Conservation (phyloP, 257 asterid genomes). For the Misopates orontium region DNA sequence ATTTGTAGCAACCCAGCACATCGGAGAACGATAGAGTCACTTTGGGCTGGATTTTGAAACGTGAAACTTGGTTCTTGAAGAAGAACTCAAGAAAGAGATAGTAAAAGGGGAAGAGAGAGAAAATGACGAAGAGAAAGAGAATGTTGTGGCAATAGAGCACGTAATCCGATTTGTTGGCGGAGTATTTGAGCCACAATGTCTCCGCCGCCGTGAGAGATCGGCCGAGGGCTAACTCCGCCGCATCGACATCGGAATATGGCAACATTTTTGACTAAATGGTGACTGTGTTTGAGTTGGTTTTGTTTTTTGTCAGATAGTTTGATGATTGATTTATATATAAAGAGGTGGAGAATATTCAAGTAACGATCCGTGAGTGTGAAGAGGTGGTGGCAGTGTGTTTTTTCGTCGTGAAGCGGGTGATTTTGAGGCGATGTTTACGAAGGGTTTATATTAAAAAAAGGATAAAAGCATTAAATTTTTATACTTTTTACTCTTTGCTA, state of each 20-base stretch:
- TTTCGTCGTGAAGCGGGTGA: too few species aligned
- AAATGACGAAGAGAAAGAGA: constrained; percentile 73
- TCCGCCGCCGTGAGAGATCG: constrained; percentile 72
- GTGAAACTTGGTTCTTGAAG: constrained; percentile 35
- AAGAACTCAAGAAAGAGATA: constrained; percentile 62
- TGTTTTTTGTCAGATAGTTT: constrained; percentile 7
- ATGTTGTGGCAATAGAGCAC: constrained; percentile 84
- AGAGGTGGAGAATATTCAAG: constrained; percentile 23
- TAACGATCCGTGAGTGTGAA: too few species aligned
- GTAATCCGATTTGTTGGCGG: constrained; percentile 89
- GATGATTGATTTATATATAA: constrained; percentile 21
- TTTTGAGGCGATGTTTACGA: too few species aligned
- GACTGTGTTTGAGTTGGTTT: constrained; percentile 7
- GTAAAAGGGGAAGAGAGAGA: constrained; percentile 75
- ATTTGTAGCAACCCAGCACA: constrained; percentile 62
- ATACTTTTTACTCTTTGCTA: too few species aligned
- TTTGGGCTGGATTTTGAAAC: constrained; percentile 82
- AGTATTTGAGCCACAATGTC: constrained; percentile 78
- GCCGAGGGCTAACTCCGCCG: constrained; percentile 76
- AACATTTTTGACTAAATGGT: constrained; percentile 42
- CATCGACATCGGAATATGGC: constrained; percentile 74
- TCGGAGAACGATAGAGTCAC: constrained; percentile 66
- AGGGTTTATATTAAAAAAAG: too few species aligned
- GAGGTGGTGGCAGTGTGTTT: too few species aligned
- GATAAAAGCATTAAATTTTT: too few species aligned